Evolutionary conservation across 1,284 basidiomycete genomes (phyloP).

Genomic region (Trichosporon ovoides): DNA sequence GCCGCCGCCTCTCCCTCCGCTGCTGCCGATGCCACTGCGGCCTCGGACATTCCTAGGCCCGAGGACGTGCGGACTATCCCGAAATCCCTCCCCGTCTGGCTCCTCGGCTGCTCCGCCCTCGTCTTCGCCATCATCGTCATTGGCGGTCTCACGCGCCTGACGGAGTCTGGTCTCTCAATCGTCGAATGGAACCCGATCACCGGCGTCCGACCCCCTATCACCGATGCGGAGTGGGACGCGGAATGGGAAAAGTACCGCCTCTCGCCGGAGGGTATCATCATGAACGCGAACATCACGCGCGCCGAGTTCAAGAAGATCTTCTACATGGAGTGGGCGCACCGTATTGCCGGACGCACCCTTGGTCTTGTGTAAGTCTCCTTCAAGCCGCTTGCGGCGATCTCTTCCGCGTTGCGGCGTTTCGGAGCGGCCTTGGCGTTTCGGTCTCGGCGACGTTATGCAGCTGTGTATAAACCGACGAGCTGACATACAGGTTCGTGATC

Average conservation of each 20-base stretch:
- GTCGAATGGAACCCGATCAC: conserved; percentile 96
- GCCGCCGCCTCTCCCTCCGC: background rate
- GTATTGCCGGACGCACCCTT: conserved; percentile 84
- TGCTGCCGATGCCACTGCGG: background rate
- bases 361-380: conserved; percentile 58
- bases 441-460: too few species aligned
- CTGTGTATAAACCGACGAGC: background rate
- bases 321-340: conserved; percentile 98
- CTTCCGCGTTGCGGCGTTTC: too few species aligned
- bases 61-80: conserved; percentile 59
- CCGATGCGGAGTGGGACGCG: conserved; percentile 69
- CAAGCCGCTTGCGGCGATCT: too few species aligned
- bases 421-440: too few species aligned
- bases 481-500: conserved; percentile 61
- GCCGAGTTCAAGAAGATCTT: conserved; percentile 95
- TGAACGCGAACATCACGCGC: conserved; percentile 81
- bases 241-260: conserved; percentile 95
- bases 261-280: conserved; percentile 88
- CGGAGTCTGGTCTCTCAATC: conserved; percentile 95
- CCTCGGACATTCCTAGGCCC: conserved; percentile 25
- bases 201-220: conserved; percentile 78
- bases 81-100: conserved; percentile 69
- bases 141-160: conserved; percentile 92
- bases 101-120: conserved; percentile 73
- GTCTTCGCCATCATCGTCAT: conserved; percentile 91